Base-by-base conservation (phyloP, 2,329 filamentous ascomycete genomes). In the Ascochyta koolunga region DNA sequence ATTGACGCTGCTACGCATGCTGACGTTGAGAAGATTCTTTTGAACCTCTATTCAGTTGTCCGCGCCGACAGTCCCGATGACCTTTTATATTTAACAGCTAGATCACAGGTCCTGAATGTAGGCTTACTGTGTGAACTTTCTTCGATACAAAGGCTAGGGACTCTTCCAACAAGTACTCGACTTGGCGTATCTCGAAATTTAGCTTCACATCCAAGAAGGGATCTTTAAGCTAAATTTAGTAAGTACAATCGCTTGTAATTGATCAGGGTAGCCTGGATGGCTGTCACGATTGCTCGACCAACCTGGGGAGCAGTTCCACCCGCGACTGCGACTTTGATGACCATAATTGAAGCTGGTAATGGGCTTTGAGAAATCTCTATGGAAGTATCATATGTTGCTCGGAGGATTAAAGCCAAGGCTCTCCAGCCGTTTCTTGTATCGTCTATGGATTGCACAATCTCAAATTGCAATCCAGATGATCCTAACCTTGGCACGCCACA, bases 1-100 rank as follows among this genome's bases (percentile, higher is more conserved):
- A 2, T 53, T n/a, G 5, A 58, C 47, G 5, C 64, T 4, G 61
- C 36, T 79, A 40, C 72, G 71, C 58, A 82, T 80, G 1, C 79
- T 77, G 2, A 82, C 82, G 29, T 75, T 76, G 27, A 77, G 76
- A 2, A 84, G 72, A 1, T 73, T 72, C 9, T 80, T 76, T 56
- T 85, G 79, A 10, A 76, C 57, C 7, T 54, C 53, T n/a, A 62
- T 53, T 59, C 58, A 68, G 10, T 58, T 62, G 24, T 57, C 50
- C n/a, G 15, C 55, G 49, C 45, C 64, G 41, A 52, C 35, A 8
- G 59, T 56, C 43, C 58, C 69, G 43, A 56, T 64, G 45, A 56
- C 62, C 68, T 61, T 15, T 9, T 3, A n/a, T 15, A 3, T 18
- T 54, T 16, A 48, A 24, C 41, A 9, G 5, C 2, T 38, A 16